Base-by-base conservation (phyloP, 2,329 filamentous ascomycete genomes). In the Lachnellula subtilissima region DNA sequence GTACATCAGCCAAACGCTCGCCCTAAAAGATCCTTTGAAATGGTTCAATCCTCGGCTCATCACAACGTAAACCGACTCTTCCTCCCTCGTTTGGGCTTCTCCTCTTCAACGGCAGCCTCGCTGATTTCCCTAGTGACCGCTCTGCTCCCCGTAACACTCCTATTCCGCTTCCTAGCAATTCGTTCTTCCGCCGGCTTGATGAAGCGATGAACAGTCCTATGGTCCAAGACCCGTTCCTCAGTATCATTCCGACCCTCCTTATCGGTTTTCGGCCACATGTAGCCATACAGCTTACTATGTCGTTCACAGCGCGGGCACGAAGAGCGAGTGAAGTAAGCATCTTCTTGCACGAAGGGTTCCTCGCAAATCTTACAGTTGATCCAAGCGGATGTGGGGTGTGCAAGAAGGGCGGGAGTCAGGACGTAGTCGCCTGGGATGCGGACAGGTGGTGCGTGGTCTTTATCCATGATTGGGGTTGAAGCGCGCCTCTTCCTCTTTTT, bases 281-380 rank as follows among this genome's bases (percentile, higher is more conserved):
- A 97, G 0, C 95, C 95, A 70, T 97, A 99, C 0, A 99, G 76
- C 75, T 96, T 97, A 15, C 89, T 95, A 69, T 99, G 94, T 0
- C 94, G 84, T 74, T 99, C 94, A 71, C 94, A 99, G 6, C 94
- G 84, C 4, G 91, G 92, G 70, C 94, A 99, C 15, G 90, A 87
- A 49, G 88, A 85, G 52, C 87, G 84, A 1, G 92, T 97, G 62
- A 86, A 87, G 70, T 96, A 97, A 0, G 90, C 91, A 61, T 97
- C 88, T 42, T 84, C 80, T 71, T 97, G 93, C 5, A 97, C 87
- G 69, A 97, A 99, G 57, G 86, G 84, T 1, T 81, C 80, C 50
- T 83, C 82, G 74, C 94, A 99, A 25, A 88, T 91, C 51, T 85
- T 89, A 74, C 94, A 99, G 60, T 91, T 84, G 46, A 96, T 89